A percentile compares a stretch with the other conserved stretches of the same genome.
These are phyloP conservation scores for Hordeum vulgare DNA, from an alignment of 176 grass and related monocot species.

Conservation along the genomic window DNA sequence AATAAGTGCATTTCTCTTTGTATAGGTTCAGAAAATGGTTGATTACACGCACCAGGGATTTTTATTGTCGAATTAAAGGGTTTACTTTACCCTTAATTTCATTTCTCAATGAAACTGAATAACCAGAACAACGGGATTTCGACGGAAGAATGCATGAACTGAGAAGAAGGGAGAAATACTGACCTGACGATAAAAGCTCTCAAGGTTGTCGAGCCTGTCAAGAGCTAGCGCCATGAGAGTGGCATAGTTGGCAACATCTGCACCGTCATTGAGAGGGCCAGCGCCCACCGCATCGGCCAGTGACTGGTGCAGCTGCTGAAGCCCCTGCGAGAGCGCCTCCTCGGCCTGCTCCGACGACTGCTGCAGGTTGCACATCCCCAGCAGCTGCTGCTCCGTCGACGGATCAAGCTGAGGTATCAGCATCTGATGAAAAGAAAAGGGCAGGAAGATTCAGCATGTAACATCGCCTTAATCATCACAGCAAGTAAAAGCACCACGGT, in stretches of 20 bases:
- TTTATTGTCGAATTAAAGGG: too few species aligned
- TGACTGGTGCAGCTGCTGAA: conserved; percentile 64
- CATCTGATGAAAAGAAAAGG: conserved; percentile 39
- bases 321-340: conserved; percentile 74
- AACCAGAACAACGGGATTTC: not conserved
- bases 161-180: not conserved
- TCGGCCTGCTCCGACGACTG: conserved; percentile 78
- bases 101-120: too few species aligned
- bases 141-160: not conserved
- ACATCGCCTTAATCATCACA: not conserved
- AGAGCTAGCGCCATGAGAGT: conserved; percentile 60
- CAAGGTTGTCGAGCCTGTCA: conserved; percentile 61
- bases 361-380: conserved; percentile 67
- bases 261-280: conserved; percentile 38
- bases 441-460: not conserved
- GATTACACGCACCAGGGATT: too few species aligned
- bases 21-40: not conserved
- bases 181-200: conserved; percentile 79
- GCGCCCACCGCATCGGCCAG: conserved; percentile 53
- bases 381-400: conserved; percentile 69
- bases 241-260: conserved; percentile 50
- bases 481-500: not conserved
- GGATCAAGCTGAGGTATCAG: conserved; percentile 77
- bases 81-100: too few species aligned
- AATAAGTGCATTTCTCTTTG: not conserved